Percentiles rank a stretch among this genome's conserved stretches.
These are phyloP conservation scores for Aureobasidium sp. DNA, from an alignment of 2,329 filamentous ascomycete species.

Conservation along the genomic window DNA sequence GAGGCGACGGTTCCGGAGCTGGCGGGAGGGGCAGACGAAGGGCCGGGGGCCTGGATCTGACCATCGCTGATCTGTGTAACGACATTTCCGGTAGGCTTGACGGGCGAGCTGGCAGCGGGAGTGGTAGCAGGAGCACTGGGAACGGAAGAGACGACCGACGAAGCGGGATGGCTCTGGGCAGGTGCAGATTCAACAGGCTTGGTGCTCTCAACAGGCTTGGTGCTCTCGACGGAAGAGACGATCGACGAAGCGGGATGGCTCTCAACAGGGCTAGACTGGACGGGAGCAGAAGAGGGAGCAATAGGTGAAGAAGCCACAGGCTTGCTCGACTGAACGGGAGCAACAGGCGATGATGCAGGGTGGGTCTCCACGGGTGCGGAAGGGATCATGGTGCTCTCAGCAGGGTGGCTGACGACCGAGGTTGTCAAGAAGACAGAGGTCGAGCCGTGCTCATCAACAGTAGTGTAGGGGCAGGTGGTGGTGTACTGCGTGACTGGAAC, in stretches of 20 bases:
- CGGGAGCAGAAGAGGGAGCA: neutral
- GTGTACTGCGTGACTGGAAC: constrained; percentile 13
- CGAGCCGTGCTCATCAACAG: neutral
- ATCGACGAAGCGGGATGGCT: neutral
- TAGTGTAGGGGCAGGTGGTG: constrained; percentile 18
- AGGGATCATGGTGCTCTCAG: neutral
- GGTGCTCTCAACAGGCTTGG: neutral
- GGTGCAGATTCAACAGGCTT: neutral
- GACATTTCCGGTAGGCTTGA: neutral
- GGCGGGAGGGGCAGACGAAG: neutral
- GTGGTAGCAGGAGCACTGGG: neutral
- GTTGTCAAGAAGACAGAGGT: constrained; percentile 38
- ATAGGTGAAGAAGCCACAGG: neutral
- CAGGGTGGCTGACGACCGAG: constrained; percentile 20
- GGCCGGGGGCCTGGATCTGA: constrained; percentile 9
- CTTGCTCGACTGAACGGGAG: neutral
- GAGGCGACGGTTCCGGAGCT: neutral
- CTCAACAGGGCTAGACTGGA: no score
- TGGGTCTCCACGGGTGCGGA: neutral
- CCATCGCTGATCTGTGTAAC: constrained; percentile 12
- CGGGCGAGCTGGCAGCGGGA: neutral
- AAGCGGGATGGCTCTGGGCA: neutral
- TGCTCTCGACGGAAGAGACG: neutral
- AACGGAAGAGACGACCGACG: neutral
- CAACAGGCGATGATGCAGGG: neutral